phyloP scores from a whole-genome alignment of 768 basidiomycete species.

The Tulasnella sp. region DNA sequence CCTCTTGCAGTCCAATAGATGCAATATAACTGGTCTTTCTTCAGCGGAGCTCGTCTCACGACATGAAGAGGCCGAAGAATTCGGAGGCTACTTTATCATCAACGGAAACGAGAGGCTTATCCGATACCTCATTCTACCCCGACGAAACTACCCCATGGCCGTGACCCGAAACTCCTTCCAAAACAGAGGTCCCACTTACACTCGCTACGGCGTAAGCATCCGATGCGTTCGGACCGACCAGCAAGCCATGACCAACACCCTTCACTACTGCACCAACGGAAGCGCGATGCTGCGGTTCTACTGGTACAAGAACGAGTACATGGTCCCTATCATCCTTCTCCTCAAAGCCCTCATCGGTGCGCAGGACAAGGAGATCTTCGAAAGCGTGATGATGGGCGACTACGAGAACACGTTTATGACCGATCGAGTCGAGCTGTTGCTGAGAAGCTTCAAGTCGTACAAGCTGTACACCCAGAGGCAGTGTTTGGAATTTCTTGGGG shows the following conservation, averaged over 20 bases:
- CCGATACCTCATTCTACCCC: constrained; percentile 91
- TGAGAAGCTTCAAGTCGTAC: constrained; percentile 93
- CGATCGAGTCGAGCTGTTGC: constrained; percentile 86
- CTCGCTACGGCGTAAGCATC: constrained; percentile 87
- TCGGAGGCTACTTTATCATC: constrained; percentile 96
- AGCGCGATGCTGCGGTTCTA: constrained; percentile 94
- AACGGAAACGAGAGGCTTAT: constrained; percentile 99
- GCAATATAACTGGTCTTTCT: constrained; percentile 78
- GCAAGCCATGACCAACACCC: constrained; percentile 82
- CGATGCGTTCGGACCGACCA: constrained; percentile 92
- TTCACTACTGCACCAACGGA: constrained; percentile 96
- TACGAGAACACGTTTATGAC: constrained; percentile 95
- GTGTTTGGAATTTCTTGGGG: constrained; percentile 89
- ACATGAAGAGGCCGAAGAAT: constrained; percentile 96
- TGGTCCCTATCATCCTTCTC: constrained; percentile 93
- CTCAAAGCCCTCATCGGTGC: constrained; percentile 86
- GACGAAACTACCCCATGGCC: constrained; percentile 90
- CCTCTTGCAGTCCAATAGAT: constrained; percentile 62
- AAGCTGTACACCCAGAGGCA: constrained; percentile 77
- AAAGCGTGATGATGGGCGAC: constrained; percentile 92
- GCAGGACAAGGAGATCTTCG: constrained; percentile 93
- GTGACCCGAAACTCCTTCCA: constrained; percentile 83
- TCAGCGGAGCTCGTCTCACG: constrained; percentile 77
- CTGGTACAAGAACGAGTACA: constrained; percentile 97
- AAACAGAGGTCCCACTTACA: constrained; percentile 91